A percentile compares a stretch with the other conserved stretches of the same genome.
Conservation (phyloP, 2,329 filamentous ascomycete species). For the Lachnum nothofagi region DNA sequence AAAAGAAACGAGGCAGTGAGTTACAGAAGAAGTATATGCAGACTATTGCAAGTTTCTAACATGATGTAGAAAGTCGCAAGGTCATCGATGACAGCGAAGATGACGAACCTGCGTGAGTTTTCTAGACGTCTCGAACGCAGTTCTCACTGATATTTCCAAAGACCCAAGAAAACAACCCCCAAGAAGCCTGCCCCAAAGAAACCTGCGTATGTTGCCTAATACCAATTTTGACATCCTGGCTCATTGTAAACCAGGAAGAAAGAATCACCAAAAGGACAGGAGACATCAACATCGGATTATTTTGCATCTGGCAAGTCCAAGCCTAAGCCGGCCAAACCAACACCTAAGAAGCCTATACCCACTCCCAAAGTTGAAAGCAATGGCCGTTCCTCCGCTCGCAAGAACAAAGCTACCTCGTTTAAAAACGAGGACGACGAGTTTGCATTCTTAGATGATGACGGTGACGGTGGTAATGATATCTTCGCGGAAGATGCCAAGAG, state of each 20-base stretch:
- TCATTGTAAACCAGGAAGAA: constrained; percentile 22
- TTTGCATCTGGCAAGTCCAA: constrained; percentile 33
- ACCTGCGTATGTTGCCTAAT: constrained; percentile 38
- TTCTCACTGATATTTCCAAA: constrained; percentile 24
- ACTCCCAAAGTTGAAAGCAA: constrained; percentile 18
- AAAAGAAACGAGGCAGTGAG: constrained; percentile 32
- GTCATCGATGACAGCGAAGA: constrained; percentile 79
- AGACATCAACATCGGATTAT: constrained; percentile 33
- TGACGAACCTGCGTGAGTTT: constrained; percentile 49
- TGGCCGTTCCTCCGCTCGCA: constrained; percentile 27
- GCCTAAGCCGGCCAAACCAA: constrained; percentile 19
- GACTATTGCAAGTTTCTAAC: constrained; percentile 9
- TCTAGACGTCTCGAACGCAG: background rate
- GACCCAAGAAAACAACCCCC: constrained; percentile 41
- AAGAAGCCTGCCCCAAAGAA: constrained; percentile 59
- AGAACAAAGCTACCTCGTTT: constrained; percentile 23
- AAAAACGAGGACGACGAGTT: constrained; percentile 47
- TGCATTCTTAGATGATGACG: constrained; percentile 60
- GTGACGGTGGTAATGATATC: constrained; percentile 74
- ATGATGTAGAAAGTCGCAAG: constrained; percentile 51
- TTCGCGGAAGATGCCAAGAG: constrained; percentile 68
- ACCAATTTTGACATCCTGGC: background rate
- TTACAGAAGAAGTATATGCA: background rate
- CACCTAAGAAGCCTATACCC: constrained; percentile 21
- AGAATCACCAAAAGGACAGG: constrained; percentile 30